Conservation (phyloP, 306 rosid species). For the Morella rubra region DNA sequence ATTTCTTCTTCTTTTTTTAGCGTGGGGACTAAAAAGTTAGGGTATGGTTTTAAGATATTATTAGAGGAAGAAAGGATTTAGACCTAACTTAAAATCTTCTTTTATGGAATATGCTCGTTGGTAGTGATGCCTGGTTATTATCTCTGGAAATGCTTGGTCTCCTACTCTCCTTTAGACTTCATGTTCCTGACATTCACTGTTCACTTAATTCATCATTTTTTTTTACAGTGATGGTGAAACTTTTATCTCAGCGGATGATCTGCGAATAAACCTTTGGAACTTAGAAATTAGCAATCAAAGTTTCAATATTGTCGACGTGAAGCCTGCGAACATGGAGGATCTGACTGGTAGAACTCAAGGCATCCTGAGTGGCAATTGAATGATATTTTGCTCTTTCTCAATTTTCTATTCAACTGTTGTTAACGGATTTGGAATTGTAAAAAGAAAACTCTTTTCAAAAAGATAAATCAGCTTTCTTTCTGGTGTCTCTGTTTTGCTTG, state of each 20-base stretch:
- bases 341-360: constrained; percentile 70
- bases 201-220: neutral
- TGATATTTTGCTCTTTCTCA: constrained; percentile 10
- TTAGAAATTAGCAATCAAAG: constrained; percentile 98
- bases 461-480: neutral
- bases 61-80: neutral
- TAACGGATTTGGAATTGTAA: constrained; percentile 2
- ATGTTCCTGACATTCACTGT: neutral
- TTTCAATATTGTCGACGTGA: constrained; percentile 94
- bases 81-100: neutral
- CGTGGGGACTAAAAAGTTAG: neutral
- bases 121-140: neutral
- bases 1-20: neutral
- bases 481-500: constrained; percentile 8
- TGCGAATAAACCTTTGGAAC: constrained; percentile 99
- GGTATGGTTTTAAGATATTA: neutral
- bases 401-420: neutral
- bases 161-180: neutral
- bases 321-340: constrained; percentile 99
- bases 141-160: neutral
- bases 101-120: neutral
- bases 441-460: neutral
- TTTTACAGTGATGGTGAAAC: constrained; percentile 96
- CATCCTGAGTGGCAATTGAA: constrained; percentile 5
- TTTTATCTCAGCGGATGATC: constrained; percentile 97